phyloP scores from a whole-genome alignment of 139 green algal genomes.

The Chlorella sorokiniana region DNA sequence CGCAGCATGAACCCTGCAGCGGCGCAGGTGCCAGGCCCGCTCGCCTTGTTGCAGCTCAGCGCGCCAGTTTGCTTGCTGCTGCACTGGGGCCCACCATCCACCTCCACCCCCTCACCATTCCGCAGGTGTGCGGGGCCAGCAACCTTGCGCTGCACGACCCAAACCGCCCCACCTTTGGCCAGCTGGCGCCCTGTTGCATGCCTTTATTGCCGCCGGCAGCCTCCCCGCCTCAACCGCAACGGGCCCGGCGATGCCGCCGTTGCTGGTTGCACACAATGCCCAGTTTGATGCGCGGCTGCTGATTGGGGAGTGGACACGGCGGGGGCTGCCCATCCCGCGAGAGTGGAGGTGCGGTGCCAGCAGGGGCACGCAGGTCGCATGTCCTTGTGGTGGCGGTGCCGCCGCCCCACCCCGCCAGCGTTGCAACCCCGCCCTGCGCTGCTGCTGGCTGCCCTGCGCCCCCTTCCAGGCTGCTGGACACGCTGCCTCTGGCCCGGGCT shows the following conservation, averaged over 20 bases:
- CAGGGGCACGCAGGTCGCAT: not conserved
- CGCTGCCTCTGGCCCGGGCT: slow-evolving; percentile 4
- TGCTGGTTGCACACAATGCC: slow-evolving; percentile 19
- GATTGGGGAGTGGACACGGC: slow-evolving; percentile 4
- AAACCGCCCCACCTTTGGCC: slow-evolving; percentile 23
- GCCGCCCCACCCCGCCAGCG: not conserved
- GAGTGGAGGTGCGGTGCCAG: slow-evolving; percentile 1
- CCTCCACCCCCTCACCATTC: not conserved
- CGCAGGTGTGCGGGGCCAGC: slow-evolving; percentile 9
- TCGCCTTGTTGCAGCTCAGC: not conserved
- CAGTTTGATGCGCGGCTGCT: slow-evolving; percentile 15
- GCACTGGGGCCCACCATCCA: too few relatives aligned
- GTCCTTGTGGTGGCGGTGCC: not conserved
- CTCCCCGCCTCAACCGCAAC: not conserved
- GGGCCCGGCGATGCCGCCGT: not conserved
- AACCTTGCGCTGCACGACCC: slow-evolving; percentile 16
- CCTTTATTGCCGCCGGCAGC: slow-evolving; percentile 4
- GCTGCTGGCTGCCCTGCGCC: not conserved
- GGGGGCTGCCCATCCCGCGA: not conserved
- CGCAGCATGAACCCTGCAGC: not conserved
- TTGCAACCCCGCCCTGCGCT: not conserved
- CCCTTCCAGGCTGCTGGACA: slow-evolving; percentile 26
- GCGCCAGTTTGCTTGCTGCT: not conserved
- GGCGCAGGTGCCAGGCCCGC: not conserved
- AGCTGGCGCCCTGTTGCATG: slow-evolving; percentile 16